Conservation (phyloP, 1,284 basidiomycete species). For the Trametes hirsuta region DNA sequence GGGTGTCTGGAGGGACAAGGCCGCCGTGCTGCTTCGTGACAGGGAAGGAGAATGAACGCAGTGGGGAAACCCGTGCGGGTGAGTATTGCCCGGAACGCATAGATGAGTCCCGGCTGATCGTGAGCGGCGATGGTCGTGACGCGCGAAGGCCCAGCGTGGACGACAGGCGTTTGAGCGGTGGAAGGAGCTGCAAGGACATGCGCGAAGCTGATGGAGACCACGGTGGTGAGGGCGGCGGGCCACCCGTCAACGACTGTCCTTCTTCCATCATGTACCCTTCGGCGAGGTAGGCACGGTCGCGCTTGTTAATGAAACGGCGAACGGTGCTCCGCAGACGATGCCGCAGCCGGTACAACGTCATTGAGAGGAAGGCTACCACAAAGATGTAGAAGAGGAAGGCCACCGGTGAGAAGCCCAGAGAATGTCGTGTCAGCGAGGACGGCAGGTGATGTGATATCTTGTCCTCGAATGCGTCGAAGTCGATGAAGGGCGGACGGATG, state of each 20-base stretch:
- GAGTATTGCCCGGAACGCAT: conserved; percentile 32
- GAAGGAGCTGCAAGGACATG: conserved; percentile 27
- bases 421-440: conserved; percentile 55
- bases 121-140: conserved; percentile 28
- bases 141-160: conserved; percentile 25
- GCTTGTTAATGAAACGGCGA: conserved; percentile 51
- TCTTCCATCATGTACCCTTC: conserved; percentile 64
- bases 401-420: conserved; percentile 72
- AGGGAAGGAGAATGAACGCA: conserved; percentile 34
- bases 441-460: conserved; percentile 66
- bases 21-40: conserved; percentile 21
- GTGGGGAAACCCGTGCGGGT: conserved; percentile 32
- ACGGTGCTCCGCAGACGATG: conserved; percentile 51
- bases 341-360: conserved; percentile 58
- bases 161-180: conserved; percentile 25
- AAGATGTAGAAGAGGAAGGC: conserved; percentile 57
- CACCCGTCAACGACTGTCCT: conserved; percentile 41
- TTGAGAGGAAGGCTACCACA: conserved; percentile 43
- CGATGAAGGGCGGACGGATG: conserved; percentile 63
- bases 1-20: conserved; percentile 22
- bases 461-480: conserved; percentile 63
- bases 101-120: conserved; percentile 22
- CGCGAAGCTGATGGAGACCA: conserved; percentile 28
- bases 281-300: conserved; percentile 40
- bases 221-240: conserved; percentile 26